phyloP scores from a whole-genome alignment of 306 rosid genomes.

The Prunus mongolica region DNA sequence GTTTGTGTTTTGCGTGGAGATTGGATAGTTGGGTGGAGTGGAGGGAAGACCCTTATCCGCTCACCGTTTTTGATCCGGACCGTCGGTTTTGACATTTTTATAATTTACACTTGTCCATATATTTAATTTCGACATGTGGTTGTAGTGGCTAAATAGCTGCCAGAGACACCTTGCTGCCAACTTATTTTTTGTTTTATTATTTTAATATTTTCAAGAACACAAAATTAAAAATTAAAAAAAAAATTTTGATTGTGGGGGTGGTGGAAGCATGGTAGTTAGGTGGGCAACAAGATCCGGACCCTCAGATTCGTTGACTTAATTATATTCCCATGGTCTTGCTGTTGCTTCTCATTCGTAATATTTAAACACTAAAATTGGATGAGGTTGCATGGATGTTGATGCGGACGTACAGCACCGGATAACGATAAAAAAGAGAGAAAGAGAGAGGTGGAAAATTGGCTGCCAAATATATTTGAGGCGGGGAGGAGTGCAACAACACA shows the following conservation, averaged over 20 bases:
- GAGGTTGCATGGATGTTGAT: neutral
- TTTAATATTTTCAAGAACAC: neutral
- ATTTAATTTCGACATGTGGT: constrained; percentile 43
- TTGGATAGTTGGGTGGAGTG: neutral
- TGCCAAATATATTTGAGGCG: neutral
- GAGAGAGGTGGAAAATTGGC: neutral
- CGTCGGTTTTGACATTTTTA: neutral
- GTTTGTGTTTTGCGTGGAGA: constrained; percentile 28
- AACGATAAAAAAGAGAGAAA: neutral
- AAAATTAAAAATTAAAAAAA: neutral
- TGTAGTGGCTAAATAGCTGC: constrained; percentile 7
- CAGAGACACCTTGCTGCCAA: neutral
- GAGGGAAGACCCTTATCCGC: constrained; percentile 43
- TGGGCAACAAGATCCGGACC: constrained; percentile 20
- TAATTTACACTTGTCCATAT: neutral
- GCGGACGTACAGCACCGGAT: neutral
- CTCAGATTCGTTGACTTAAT: constrained; percentile 1
- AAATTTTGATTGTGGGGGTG: neutral
- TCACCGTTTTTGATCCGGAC: constrained; percentile 9
- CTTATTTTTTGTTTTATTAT: neutral
- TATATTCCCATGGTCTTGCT: neutral
- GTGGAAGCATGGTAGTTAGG: constrained; percentile 10
- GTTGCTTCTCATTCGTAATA: neutral
- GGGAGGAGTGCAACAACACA: neutral
- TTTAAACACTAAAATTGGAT: neutral